Base-by-base conservation (phyloP, 176 grass and related monocot genomes). In the Olyra latifolia region DNA sequence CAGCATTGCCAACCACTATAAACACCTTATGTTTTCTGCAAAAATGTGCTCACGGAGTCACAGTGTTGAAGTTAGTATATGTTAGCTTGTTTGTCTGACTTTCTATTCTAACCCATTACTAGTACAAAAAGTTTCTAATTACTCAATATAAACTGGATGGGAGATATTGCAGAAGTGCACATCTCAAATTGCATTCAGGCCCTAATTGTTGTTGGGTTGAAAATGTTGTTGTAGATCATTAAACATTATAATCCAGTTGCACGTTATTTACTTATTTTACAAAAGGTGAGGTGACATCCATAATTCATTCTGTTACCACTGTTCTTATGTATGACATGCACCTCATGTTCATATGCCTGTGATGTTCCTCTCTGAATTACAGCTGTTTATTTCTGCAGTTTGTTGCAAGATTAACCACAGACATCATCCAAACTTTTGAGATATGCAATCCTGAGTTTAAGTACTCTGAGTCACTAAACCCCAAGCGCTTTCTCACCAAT, bases 401-500 rank as follows among this genome's bases (percentile, higher is more conserved):
- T 70, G 90, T 93, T 66, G 82, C 75, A 83, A 93, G 88, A 82
- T 85, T 99, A 77, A 99, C 96, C 44, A 90, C 83, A 76, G 79
- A 80, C 59, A 93, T 99, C 79, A 2, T 93, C 76, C 86, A 86
- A 75, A 99, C 91, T 44, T 99, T 91, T 82, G 71, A 75, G 76
- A 93, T 74, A 79, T 99, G 97, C 75, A 99, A 91, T 54, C 83
- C 90, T 14, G 67, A 81, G 72, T 96, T 96, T 81, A 90, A 82
- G 68, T 95, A 91, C 90, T 90, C 88, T 62, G 93, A 93, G 63
- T 81, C 84, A 71, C 75, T 91, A 69, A 99, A 99, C 39, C 93
- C 86, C 63, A 99, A 96, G 84, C 83, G 80, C 23, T 99, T 89
- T 79, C 88, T 99, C 76, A 99, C 91, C 54, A 88, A 88, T 84